Evolutionary conservation across 2,329 filamentous ascomycete species (phyloP).

Genomic region (Thielaviopsis euricoi): DNA sequence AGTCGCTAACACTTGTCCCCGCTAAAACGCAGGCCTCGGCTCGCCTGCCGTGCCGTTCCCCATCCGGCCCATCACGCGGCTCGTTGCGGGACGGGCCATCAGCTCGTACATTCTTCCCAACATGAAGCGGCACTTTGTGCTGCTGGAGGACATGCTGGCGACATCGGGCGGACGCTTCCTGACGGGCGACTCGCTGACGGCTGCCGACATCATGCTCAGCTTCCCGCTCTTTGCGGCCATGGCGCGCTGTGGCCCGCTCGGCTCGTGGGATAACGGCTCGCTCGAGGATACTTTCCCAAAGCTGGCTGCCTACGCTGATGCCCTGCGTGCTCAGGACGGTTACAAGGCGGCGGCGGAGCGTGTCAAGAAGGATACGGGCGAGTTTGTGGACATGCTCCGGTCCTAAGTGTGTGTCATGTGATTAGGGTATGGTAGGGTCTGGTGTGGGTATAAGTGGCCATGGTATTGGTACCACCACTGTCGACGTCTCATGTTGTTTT

Average conservation of each 20-base stretch:
- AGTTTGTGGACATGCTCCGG: slow-evolving; percentile 15
- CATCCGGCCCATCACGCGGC: slow-evolving; percentile 32
- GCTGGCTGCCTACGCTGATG: slow-evolving; percentile 2
- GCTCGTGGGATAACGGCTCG: slow-evolving; percentile 6
- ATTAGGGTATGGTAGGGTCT: not conserved
- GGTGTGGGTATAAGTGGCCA: too few species aligned
- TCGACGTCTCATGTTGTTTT: not conserved
- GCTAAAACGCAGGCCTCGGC: slow-evolving; percentile 23
- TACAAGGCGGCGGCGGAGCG: slow-evolving; percentile 31
- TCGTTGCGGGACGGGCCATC: slow-evolving; percentile 27
- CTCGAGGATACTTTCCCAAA: slow-evolving; percentile 8
- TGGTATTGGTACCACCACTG: too few species aligned
- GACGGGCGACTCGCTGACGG: slow-evolving; percentile 31
- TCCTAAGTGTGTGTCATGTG: not conserved
- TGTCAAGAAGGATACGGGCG: slow-evolving; percentile 32
- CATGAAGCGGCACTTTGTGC: slow-evolving; percentile 27
- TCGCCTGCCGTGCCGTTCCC: slow-evolving; percentile 32
- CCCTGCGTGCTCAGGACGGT: slow-evolving; percentile 22
- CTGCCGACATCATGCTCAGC: slow-evolving; percentile 37
- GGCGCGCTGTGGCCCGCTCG: slow-evolving; percentile 6
- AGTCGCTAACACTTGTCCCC: too few species aligned
- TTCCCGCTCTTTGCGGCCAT: slow-evolving; percentile 31
- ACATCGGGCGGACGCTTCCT: slow-evolving; percentile 31
- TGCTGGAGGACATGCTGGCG: slow-evolving; percentile 32
- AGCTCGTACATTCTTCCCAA: slow-evolving; percentile 30